phyloP scores from a whole-genome alignment of 306 rosid genomes.

The Prunus davidiana region DNA sequence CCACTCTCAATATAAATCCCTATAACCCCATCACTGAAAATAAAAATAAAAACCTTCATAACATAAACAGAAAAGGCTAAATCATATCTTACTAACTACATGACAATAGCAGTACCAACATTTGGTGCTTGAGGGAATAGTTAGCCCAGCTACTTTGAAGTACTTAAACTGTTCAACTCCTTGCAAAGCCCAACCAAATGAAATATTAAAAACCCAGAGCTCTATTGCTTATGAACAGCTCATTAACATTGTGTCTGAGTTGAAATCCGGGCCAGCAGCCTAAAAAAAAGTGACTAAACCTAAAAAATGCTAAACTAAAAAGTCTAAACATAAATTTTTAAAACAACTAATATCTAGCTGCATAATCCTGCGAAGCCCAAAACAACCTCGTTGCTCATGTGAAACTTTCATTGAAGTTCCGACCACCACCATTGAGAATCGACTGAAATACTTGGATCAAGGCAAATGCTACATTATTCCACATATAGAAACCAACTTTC shows the following conservation, averaged over 20 bases:
- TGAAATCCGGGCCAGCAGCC: neutral
- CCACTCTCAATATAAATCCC: too few species aligned
- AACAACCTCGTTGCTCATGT: neutral
- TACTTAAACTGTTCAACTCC: neutral
- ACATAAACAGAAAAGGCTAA: neutral
- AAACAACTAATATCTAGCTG: neutral
- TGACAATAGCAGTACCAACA: neutral
- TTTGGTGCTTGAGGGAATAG: neutral
- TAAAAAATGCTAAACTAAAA: neutral
- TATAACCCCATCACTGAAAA: too few species aligned
- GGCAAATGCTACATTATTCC: neutral
- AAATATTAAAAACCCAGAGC: neutral
- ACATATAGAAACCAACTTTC: neutral
- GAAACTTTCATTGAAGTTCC: neutral
- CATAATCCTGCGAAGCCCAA: neutral
- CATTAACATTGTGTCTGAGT: neutral
- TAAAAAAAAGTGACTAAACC: neutral
- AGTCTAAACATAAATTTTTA: neutral
- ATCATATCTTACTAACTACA: neutral
- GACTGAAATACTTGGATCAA: neutral
- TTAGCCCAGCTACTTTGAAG: neutral
- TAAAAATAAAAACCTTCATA: too few species aligned
- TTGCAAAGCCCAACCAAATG: neutral
- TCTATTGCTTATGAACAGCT: neutral
- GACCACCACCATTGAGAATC: neutral